Conservation (phyloP, 2,329 filamentous ascomycete species). For the Annulohypoxylon truncatum region DNA sequence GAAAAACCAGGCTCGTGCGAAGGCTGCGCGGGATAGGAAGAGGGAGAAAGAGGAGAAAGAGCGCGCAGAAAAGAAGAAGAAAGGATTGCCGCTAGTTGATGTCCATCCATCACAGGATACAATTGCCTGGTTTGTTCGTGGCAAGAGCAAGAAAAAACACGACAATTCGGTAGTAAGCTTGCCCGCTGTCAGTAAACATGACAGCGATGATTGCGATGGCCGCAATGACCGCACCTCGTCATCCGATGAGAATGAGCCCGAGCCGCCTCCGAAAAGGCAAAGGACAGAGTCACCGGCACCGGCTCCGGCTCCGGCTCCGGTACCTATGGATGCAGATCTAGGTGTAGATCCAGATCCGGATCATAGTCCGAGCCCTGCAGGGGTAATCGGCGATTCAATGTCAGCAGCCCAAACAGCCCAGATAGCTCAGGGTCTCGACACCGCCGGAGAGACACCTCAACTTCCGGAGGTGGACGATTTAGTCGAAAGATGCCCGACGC, state of each 20-base stretch:
- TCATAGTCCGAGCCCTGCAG: conserved; percentile 21
- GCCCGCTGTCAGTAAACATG: conserved; percentile 4
- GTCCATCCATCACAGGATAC: conserved; percentile 68
- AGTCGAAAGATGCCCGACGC: not conserved
- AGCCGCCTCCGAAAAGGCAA: conserved; percentile 38
- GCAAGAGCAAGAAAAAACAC: conserved; percentile 36
- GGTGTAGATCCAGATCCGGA: not conserved
- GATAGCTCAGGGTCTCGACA: not conserved
- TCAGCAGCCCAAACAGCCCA: conserved; percentile 1
- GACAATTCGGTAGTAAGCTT: conserved; percentile 5
- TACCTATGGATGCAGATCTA: not conserved
- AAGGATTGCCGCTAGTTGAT: conserved; percentile 64
- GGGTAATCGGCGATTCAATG: conserved; percentile 5
- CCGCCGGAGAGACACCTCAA: conserved; percentile 8
- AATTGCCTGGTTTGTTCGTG: conserved; percentile 63
- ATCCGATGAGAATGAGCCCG: conserved; percentile 23
- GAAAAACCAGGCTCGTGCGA: conserved; percentile 61
- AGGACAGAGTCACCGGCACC: conserved; percentile 19
- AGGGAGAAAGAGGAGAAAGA: conserved; percentile 64
- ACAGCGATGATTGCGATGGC: not conserved
- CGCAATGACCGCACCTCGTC: conserved; percentile 12
- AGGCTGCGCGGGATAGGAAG: conserved; percentile 64
- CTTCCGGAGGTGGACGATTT: not conserved
- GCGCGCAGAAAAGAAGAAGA: conserved; percentile 62
- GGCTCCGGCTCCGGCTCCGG: not conserved